Evolutionary conservation across 2,329 filamentous ascomycete genomes (phyloP), one percentile per base, ranked within the genome.

Genomic region (Pezicula neosporulosa): DNA sequence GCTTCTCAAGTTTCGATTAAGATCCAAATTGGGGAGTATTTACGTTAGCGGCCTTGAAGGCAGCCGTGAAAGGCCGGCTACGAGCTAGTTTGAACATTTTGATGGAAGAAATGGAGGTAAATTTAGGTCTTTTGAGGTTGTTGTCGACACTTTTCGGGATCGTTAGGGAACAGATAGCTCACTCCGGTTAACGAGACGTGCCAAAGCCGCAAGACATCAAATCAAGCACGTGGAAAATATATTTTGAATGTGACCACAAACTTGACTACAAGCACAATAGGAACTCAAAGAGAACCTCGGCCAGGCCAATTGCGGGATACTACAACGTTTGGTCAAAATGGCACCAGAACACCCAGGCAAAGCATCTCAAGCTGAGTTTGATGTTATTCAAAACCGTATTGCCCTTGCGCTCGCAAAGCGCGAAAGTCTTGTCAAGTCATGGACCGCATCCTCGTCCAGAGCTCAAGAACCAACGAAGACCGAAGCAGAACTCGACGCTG

Each of bases 11-110:
- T 28, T 12, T 8, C 27, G n/a, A 16, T 45, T 42, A 33, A 24
- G 48, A 28, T 59, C 52, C 49, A 52, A 53, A 61, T 54, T 56
- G 43, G 44, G 21, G 41, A 59, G 46, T 47, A 73, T 80, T 71
- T 75, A 92, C 90, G 79, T 85, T 87, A 72, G 83, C 82, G 70
- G 87, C 83, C 74, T 85, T 86, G 72, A 95, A 73, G 73, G 87
- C 88, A 75, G 88, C 85, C 71, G 87, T 84, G 76, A 93, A 77
- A 71, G 87, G 86, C 74, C 87, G 83, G 76, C 83, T 87, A 77
- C 90, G 86, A 71, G 87, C 87, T 71, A 96, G 77, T 75, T 87
- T 94, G 80, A 91, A 95, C 91, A 96, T 97, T 66, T 66, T 81
- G 73, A 68, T 65, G 56, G 51, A 57, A 53, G 53, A 60, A 33